Conservation (phyloP, 2,329 filamentous ascomycete species). For the Calonectria pteridis region DNA sequence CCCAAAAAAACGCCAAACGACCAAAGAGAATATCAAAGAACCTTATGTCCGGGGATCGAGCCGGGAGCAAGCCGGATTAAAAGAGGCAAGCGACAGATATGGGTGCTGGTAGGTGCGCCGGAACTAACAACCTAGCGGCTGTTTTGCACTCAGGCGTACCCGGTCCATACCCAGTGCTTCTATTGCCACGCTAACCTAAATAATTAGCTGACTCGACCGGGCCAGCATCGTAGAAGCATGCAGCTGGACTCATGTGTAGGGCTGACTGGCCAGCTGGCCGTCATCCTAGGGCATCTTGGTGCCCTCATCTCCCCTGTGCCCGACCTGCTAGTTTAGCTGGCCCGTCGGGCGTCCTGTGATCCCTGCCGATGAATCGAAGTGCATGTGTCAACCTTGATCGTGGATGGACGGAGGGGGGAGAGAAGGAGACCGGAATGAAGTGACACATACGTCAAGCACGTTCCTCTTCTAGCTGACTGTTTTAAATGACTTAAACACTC, state of each 20-base stretch:
- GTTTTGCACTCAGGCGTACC: conserved; percentile 6
- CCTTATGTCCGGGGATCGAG: neutral
- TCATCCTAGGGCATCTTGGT: neutral
- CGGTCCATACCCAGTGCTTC: neutral
- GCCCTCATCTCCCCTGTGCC: neutral
- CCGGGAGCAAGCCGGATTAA: neutral
- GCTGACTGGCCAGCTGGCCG: neutral
- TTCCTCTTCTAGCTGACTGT: neutral
- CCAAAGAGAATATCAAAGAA: neutral
- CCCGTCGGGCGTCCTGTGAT: neutral
- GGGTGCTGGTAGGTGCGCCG: neutral
- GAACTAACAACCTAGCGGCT: neutral
- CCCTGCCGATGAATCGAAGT: neutral
- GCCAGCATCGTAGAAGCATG: neutral
- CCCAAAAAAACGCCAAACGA: neutral
- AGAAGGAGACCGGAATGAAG: neutral
- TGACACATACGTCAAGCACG: neutral
- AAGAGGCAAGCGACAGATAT: neutral
- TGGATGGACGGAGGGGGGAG: neutral
- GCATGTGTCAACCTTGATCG: neutral
- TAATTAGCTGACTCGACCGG: neutral
- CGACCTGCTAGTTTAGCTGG: neutral
- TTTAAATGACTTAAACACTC: neutral
- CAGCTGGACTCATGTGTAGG: neutral
- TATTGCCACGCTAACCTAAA: neutral